Evolutionary conservation across 1,139 yeast species (phyloP), one percentile per base, ranked within the genome.

Genomic region (Candida sp.): DNA sequence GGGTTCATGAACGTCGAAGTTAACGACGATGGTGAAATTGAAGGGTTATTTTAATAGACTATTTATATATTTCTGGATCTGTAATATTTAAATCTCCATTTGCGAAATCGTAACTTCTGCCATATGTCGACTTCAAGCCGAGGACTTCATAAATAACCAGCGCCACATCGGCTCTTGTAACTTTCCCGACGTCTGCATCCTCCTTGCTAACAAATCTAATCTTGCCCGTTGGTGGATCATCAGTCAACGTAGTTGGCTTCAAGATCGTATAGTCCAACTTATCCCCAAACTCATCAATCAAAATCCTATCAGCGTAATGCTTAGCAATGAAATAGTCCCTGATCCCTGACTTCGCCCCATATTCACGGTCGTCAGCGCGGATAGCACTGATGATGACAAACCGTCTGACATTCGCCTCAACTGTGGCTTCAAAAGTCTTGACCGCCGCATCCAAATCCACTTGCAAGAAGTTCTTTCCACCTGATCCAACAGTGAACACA

Each of bases 1-100:
- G 98, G 98, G 41, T 94, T 90, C 78, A 91, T 93, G 96, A 90
- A 93, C 69, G 96, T 94, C 52, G 98, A 94, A 72, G 96, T 94
- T 55, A 88, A 89, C 67, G 93, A 88, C 49, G 88, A 91, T 53
- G 98, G 98, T 53, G 96, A 93, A 66, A 93, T 94, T 62, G 96
- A 91, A 62, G 99, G 99, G 49, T 83, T 94, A 75, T 93, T 93
- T 58, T 86, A 86, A 61, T 86, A 73, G 53, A 44, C 12, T 47
- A 38, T 44, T 45, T 30, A 41, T 41, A 52, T 5, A 49, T 49
- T 5, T 35, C 37, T 27, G 50, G 12, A 44, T 55, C 50, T 23
- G 46, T 35, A 28, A 56, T 48, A 23, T 27, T 22, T 12, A 44
- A 23, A 32, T 51, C 47, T n/a, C 74, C 75, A 43, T 59, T 60